These are phyloP conservation scores for Monoraphidium neglectum DNA, from an alignment of 139 green algal genomes.

Conservation along the genomic window DNA sequence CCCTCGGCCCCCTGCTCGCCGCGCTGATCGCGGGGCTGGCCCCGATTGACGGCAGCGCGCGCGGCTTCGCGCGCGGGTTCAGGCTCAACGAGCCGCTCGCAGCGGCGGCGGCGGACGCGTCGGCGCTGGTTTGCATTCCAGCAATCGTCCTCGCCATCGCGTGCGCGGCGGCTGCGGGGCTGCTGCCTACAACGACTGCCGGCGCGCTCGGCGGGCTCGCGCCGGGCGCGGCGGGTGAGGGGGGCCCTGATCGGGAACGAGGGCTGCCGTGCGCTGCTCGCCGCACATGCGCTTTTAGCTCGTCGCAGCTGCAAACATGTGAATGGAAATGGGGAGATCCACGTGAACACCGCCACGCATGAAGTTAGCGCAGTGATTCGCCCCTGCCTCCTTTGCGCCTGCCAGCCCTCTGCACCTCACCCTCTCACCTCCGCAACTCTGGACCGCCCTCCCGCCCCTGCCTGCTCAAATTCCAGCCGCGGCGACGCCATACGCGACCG, in stretches of 20 bases:
- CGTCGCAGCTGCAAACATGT: not conserved
- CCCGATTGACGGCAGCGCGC: slow-evolving; percentile 22
- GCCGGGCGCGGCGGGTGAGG: not conserved
- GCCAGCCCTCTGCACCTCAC: too few species aligned
- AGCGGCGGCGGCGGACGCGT: slow-evolving; percentile 7
- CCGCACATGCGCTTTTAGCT: too few species aligned
- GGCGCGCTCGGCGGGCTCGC: slow-evolving; percentile 6
- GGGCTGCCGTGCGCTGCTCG: too few species aligned
- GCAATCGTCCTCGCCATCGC: slow-evolving; percentile 7
- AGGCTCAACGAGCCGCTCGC: slow-evolving; percentile 45
- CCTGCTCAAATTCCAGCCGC: not conserved
- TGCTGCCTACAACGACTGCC: not conserved
- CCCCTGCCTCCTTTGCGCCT: not conserved
- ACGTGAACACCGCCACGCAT: not conserved
- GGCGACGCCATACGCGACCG: slow-evolving; percentile 1
- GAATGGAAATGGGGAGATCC: not conserved
- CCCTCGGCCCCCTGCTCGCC: not conserved
- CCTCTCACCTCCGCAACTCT: too few species aligned
- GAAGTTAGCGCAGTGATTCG: not conserved
- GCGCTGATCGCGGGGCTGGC: not conserved
- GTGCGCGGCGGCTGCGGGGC: not conserved
- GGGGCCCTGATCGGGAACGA: not conserved
- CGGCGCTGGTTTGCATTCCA: slow-evolving; percentile 13
- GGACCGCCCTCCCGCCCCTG: too few species aligned
- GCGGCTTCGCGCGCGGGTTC: slow-evolving; percentile 39